phyloP scores from a whole-genome alignment of 805 yeast species.

The Wickerhamiella dianesei region DNA sequence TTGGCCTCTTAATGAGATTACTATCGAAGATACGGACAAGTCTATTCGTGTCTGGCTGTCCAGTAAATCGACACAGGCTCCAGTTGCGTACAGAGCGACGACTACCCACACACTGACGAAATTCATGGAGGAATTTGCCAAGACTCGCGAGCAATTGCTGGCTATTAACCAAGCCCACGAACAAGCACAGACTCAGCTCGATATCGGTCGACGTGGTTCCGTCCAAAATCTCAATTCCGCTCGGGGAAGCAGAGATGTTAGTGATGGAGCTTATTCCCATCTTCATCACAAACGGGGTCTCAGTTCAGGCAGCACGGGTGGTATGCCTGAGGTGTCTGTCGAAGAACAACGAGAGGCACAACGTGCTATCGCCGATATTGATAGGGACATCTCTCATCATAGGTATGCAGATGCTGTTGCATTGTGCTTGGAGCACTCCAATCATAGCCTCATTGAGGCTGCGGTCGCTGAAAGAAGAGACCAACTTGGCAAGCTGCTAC shows the following conservation, averaged over 20 bases:
- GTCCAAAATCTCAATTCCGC: neutral
- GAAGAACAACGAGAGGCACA: slow-evolving; percentile 41
- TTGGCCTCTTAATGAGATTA: slow-evolving; percentile 57
- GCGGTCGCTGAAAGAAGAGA: slow-evolving; percentile 10
- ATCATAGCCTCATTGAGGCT: slow-evolving; percentile 4
- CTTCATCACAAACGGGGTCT: neutral
- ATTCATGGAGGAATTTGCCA: slow-evolving; percentile 2
- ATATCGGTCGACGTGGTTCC: neutral
- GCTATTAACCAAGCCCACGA: neutral
- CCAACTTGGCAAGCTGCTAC: slow-evolving; percentile 7
- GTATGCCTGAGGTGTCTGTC: slow-evolving; percentile 35
- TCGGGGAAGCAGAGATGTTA: neutral
- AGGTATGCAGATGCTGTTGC: slow-evolving; percentile 35
- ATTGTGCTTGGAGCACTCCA: slow-evolving; percentile 6
- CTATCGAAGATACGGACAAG: slow-evolving; percentile 15
- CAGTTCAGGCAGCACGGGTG: neutral
- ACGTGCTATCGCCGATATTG: slow-evolving; percentile 54
- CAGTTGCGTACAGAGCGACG: neutral
- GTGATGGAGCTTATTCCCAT: neutral
- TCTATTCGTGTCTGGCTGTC: neutral
- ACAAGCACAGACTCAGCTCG: slow-evolving; percentile 3
- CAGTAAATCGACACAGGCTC: neutral
- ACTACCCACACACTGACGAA: neutral
- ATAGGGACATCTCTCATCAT: slow-evolving; percentile 50
- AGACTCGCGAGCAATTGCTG: slow-evolving; percentile 1